Conservation (phyloP, 345 rosid species). For the Linum usitatissimum region DNA sequence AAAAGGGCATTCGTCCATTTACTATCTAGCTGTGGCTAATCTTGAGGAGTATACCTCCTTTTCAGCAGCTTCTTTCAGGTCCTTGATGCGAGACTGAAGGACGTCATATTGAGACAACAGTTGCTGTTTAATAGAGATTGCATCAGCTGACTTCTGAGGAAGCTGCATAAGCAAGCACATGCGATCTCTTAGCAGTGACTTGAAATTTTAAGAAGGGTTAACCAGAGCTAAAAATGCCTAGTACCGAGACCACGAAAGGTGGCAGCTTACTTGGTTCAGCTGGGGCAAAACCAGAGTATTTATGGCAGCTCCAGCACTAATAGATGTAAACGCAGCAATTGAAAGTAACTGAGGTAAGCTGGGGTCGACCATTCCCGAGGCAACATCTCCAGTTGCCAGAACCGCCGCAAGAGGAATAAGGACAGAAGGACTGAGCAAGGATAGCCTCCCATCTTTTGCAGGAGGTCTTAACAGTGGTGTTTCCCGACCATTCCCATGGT, state of each 20-base stretch:
- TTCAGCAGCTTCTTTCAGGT: constrained; percentile 63
- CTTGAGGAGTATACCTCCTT: constrained; percentile 51
- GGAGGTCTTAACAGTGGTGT: constrained; percentile 64
- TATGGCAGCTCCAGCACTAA: constrained; percentile 63
- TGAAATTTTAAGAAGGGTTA: neutral
- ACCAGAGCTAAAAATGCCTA: neutral
- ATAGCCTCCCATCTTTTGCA: constrained; percentile 43
- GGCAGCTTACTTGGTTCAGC: constrained; percentile 44
- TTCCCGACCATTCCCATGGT: constrained; percentile 67
- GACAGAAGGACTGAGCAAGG: constrained; percentile 48
- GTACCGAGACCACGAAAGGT: constrained; percentile 6
- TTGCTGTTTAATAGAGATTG: constrained; percentile 56
- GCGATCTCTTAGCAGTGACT: neutral
- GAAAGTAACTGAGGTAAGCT: constrained; percentile 77
- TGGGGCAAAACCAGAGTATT: constrained; percentile 54
- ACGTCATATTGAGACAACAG: constrained; percentile 80
- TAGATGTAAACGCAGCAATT: constrained; percentile 57
- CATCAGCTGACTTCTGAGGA: constrained; percentile 68
- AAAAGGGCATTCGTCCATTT: no score
- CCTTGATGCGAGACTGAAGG: constrained; percentile 75
- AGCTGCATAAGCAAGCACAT: constrained; percentile 34
- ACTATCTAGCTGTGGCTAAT: neutral
- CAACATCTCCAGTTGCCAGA: constrained; percentile 87
- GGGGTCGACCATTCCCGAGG: constrained; percentile 74
- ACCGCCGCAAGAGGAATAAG: constrained; percentile 61